These are phyloP conservation scores for Dentiscutata heterogama DNA, from an alignment of 371 early-diverging fungal genomes.

Conservation along the genomic window DNA sequence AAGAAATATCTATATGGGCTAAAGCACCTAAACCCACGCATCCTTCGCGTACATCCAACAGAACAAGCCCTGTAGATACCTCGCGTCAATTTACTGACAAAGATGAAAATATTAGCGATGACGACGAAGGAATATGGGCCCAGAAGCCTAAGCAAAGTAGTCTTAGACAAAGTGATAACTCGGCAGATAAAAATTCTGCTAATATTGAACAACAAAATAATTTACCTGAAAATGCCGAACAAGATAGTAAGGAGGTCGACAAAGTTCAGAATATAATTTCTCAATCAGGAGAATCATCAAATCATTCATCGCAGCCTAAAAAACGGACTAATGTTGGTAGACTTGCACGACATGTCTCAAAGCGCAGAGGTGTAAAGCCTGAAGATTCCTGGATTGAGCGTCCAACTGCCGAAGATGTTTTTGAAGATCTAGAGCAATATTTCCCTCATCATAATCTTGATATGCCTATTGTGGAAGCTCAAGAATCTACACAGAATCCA, in stretches of 20 bases:
- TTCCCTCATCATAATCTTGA: conserved; percentile 85
- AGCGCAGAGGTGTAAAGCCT: conserved; percentile 33
- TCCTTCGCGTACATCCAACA: background rate
- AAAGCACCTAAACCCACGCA: background rate
- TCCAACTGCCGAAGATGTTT: conserved; percentile 79
- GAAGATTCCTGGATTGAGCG: conserved; percentile 69
- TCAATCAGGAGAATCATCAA: background rate
- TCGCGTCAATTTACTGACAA: background rate
- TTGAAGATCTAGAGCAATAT: conserved; percentile 77
- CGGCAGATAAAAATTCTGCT: background rate
- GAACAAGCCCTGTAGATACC: background rate
- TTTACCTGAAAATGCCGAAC: background rate
- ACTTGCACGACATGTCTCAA: conserved; percentile 39
- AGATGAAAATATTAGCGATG: background rate
- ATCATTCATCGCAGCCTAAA: background rate
- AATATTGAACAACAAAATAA: background rate
- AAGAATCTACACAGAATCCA: conserved; percentile 6
- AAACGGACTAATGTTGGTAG: background rate
- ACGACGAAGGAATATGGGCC: background rate
- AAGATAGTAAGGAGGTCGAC: background rate
- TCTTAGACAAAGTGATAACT: background rate
- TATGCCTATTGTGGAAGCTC: conserved; percentile 68
- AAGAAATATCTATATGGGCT: background rate
- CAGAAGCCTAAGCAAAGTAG: background rate
- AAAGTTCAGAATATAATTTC: background rate